Evolutionary conservation across 208 protist genomes (phyloP).

Genomic region (Tritrichomonas musculus): DNA sequence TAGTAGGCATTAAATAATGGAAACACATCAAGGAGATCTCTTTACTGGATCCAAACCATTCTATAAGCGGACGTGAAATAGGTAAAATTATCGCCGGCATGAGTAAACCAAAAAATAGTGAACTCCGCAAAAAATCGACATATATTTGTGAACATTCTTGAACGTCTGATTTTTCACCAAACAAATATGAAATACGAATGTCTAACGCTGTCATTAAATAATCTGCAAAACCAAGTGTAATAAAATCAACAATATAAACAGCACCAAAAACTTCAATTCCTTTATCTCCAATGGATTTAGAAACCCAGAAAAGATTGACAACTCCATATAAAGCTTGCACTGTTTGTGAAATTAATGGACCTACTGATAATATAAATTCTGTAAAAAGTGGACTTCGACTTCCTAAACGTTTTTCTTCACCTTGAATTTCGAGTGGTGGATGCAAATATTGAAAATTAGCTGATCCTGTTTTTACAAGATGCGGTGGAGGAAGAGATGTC

Average conservation of each 20-base stretch:
- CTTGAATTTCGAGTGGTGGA: no score
- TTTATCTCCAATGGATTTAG: neutral
- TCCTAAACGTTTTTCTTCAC: no score
- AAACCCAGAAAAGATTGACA: neutral
- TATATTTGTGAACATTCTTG: neutral
- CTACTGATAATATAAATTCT: neutral
- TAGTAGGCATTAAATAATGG: neutral
- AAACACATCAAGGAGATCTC: neutral
- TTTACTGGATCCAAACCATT: neutral
- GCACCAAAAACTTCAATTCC: neutral
- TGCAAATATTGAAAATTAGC: no score
- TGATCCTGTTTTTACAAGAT: no score
- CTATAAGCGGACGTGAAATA: neutral
- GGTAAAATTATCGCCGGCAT: neutral
- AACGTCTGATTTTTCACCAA: neutral
- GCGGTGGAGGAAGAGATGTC: no score
- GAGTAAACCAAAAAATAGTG: neutral
- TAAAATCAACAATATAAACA: neutral
- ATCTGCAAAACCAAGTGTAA: neutral
- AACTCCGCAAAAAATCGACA: neutral
- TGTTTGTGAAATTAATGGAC: neutral
- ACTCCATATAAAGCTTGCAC: neutral
- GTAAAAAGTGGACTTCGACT: neutral
- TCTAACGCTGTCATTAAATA: neutral
- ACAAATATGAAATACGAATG: neutral